Base-by-base conservation (phyloP, 2,329 filamentous ascomycete species). In the Botrytis tulipae region DNA sequence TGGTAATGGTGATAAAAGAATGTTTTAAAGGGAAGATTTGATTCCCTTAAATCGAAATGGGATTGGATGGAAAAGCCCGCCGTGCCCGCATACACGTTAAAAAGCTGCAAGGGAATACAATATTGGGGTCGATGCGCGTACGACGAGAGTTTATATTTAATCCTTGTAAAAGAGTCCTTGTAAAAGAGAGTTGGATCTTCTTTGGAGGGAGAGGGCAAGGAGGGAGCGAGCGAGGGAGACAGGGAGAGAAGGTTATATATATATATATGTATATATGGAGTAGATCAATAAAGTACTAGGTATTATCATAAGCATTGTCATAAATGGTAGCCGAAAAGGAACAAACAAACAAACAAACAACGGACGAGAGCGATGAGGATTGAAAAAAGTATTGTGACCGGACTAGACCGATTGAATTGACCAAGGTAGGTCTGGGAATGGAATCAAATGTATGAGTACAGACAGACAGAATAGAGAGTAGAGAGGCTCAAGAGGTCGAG, bases 101-200 rank as follows among this genome's bases (percentile, higher is more conserved):
- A 63, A 29, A 63, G 37, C 61, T 63, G 61, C 61, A 63, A 63
- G 61, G 37, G 61, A 63, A n/a, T 63, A 18, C 37, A 42, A 63
- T 63, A 57, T 63, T 63, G 61, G 61, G 61, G 61, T 63, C 61
- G 61, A 63, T 63, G 61, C 61, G 61, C 61, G 37, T 63, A 42
- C 61, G 37, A 63, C 61, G 18, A 63, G 61, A 63, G 61, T 63
- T 63, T 63, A 63, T 42, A 40, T 44, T 42, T 29, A 29, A 63
- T 42, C 37, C 37, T 29, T 20, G 61, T n/a, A 54, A 62, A 22
- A 44, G 37, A 63, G n/a, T 42, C 37, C 37, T 29, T 20, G 61
- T n/a, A 57, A 62, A 14, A 44, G 40, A 63, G 16, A 44, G 25
- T 63, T 63, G 61, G 25, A 22, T 20, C 35, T 62, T 61, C 25